Evolutionary conservation across 2,329 filamentous ascomycete species (phyloP).

Genomic region (Cyclaneusma minus): DNA sequence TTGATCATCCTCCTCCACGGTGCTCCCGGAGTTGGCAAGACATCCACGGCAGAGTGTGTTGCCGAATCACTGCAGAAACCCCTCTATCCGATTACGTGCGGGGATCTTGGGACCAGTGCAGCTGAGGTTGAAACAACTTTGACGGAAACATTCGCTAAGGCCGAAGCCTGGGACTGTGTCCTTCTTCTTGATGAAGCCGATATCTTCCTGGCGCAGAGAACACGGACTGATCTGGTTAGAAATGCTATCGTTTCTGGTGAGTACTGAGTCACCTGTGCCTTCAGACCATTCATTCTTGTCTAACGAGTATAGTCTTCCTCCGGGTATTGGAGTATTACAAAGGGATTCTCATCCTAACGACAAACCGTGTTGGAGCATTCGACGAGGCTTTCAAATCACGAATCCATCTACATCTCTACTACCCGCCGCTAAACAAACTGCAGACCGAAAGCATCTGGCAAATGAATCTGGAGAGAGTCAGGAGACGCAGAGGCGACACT

Average conservation of each 20-base stretch:
- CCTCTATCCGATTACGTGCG: conserved; percentile 38
- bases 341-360: conserved; percentile 20
- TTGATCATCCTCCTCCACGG: conserved; percentile 31
- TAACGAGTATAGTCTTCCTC: conserved; percentile 18
- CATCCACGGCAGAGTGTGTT: conserved; percentile 37
- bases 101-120: conserved; percentile 53
- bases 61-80: conserved; percentile 32
- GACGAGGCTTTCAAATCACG: conserved; percentile 15
- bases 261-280: not conserved
- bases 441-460: conserved; percentile 10
- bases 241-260: conserved; percentile 21
- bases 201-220: conserved; percentile 27
- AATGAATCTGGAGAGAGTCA: conserved; percentile 5
- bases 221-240: conserved; percentile 17
- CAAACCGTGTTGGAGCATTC: conserved; percentile 13
- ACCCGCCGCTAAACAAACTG: conserved; percentile 4
- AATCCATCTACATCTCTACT: conserved; percentile 12
- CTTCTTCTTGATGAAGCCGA: conserved; percentile 57
- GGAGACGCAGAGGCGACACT: conserved; percentile 1
- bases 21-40: conserved; percentile 32
- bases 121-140: conserved; percentile 50
- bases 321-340: conserved; percentile 19
- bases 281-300: not conserved
- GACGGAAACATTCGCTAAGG: conserved; percentile 53
- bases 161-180: conserved; percentile 55